Percentiles rank a stretch among this genome's conserved stretches.
These are phyloP conservation scores for Malassezia obtusa DNA, from an alignment of 1,284 basidiomycete genomes.

Conservation along the genomic window DNA sequence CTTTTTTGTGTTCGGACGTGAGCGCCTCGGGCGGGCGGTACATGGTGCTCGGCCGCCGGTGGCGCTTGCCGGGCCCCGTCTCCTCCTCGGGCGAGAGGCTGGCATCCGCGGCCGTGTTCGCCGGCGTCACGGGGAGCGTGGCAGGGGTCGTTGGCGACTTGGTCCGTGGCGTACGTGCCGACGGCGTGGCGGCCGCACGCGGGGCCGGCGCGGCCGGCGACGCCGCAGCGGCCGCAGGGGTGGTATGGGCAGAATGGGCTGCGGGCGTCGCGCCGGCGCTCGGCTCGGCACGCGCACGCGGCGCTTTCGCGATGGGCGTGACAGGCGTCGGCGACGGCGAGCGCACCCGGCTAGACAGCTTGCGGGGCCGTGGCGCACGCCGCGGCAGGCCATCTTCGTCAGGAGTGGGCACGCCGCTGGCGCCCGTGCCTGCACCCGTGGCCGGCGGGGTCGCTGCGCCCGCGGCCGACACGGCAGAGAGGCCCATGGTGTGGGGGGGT, in stretches of 20 bases:
- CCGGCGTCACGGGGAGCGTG: background rate
- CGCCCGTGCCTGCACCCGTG: no score
- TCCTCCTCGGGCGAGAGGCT: background rate
- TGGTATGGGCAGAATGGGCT: no score
- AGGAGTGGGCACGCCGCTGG: no score
- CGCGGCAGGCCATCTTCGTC: background rate
- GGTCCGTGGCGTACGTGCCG: no score
- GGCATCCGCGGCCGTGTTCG: background rate
- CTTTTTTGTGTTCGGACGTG: constrained; percentile 21
- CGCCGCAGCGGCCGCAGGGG: background rate
- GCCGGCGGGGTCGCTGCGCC: no score
- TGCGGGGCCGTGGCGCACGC: constrained; percentile 11
- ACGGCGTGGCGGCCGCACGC: no score
- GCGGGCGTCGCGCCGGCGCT: no score
- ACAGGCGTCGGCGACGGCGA: constrained; percentile 16
- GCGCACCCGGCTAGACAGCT: constrained; percentile 9
- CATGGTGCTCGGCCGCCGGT: constrained; percentile 35
- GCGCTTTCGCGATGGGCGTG: background rate
- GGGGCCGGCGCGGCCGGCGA: no score
- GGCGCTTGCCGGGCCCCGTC: constrained; percentile 27
- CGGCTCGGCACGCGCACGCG: constrained; percentile 5
- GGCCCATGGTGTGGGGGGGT: background rate
- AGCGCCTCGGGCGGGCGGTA: constrained; percentile 32
- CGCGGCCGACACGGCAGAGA: background rate
- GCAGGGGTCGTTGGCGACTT: no score